phyloP scores from a whole-genome alignment of 345 rosid species.

The Zanthoxylum bungeanum region DNA sequence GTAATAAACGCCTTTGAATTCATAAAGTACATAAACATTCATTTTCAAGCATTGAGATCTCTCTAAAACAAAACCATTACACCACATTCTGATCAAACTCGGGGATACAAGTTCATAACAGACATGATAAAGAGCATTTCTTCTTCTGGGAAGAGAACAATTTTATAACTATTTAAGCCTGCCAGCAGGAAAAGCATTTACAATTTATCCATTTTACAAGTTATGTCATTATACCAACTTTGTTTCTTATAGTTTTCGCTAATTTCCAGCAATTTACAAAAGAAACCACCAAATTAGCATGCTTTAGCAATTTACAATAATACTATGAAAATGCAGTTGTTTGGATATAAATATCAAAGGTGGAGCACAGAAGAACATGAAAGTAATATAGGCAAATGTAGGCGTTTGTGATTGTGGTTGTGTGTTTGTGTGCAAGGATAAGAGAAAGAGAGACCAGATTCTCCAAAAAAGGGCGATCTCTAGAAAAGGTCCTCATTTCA shows the following conservation, averaged over 20 bases:
- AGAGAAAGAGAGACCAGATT: slow-evolving; percentile 62
- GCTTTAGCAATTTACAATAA: background rate
- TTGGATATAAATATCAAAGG: background rate
- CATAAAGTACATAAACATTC: background rate
- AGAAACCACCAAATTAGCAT: background rate
- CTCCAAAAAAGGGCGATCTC: slow-evolving; percentile 70
- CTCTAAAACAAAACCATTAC: background rate
- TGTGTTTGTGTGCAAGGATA: background rate
- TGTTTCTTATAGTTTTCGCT: background rate
- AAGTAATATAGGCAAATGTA: background rate
- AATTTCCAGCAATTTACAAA: background rate
- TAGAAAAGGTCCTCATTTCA: slow-evolving; percentile 91
- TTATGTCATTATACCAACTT: background rate
- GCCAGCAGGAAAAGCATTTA: background rate
- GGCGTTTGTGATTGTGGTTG: background rate
- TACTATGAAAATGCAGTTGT: background rate
- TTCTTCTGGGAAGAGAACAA: background rate
- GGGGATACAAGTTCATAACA: background rate
- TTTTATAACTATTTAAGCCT: background rate
- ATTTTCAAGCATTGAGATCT: background rate
- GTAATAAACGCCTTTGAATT: background rate
- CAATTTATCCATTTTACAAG: background rate
- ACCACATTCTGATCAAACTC: background rate
- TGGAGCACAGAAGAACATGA: background rate
- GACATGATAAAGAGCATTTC: background rate